Percentiles rank a stretch among this genome's conserved stretches.
phyloP scores from a whole-genome alignment of 176 grass and related monocot genomes.

The Carex littledalei region DNA sequence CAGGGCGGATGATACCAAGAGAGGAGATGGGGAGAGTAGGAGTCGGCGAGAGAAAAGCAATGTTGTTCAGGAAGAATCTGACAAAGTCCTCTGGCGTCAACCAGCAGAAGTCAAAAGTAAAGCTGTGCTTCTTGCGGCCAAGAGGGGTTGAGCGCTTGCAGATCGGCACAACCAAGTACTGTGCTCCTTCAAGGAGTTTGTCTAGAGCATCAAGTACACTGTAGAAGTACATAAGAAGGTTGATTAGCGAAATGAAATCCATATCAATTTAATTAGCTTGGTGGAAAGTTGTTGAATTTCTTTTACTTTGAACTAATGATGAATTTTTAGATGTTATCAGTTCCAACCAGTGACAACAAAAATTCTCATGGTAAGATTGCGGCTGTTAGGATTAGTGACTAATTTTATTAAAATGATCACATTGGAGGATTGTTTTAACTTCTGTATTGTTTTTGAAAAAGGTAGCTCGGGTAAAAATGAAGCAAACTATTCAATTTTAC shows the following conservation, averaged over 20 bases:
- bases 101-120: slow-evolving; percentile 47
- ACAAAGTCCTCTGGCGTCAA: slow-evolving; percentile 62
- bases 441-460: neutral
- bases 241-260: neutral
- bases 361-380: neutral
- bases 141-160: slow-evolving; percentile 11
- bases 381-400: neutral
- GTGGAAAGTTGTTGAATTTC: neutral
- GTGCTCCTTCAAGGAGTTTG: slow-evolving; percentile 50
- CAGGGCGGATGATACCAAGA: slow-evolving; percentile 38
- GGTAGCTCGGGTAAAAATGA: slow-evolving; percentile 10
- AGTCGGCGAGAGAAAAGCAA: slow-evolving; percentile 40
- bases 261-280: neutral
- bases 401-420: neutral
- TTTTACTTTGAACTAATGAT: neutral
- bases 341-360: too few species aligned
- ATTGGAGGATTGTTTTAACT: neutral
- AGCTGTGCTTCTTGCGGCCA: neutral
- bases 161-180: slow-evolving; percentile 48
- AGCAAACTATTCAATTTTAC: slow-evolving; percentile 11
- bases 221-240: neutral
- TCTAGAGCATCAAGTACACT: slow-evolving; percentile 62
- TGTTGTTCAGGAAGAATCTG: slow-evolving; percentile 67
- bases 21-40: slow-evolving; percentile 43
- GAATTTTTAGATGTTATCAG: neutral